Conservation (phyloP, 306 rosid species). For the Ormosia emarginata region DNA sequence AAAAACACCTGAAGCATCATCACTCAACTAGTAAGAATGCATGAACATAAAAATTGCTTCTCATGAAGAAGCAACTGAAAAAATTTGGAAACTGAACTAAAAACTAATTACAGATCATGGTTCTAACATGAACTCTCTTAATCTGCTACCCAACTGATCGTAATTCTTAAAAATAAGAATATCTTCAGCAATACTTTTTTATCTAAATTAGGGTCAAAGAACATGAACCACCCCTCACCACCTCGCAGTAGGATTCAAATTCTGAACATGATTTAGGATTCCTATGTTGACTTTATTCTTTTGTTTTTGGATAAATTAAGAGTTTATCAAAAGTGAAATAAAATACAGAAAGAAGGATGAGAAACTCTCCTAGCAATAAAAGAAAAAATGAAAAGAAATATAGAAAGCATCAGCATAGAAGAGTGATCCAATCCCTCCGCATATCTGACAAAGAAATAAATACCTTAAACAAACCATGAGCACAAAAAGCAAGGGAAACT, state of each 20-base stretch:
- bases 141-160: not conserved
- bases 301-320: not conserved
- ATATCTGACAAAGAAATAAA: not conserved
- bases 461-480: not conserved
- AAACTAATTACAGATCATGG: not conserved
- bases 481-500: not conserved
- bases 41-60: not conserved
- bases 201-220: not conserved
- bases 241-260: not conserved
- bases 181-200: not conserved
- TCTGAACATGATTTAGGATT: not conserved
- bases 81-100: not conserved
- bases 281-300: not conserved
- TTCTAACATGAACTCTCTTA: not conserved
- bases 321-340: not conserved
- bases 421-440: not conserved
- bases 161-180: not conserved
- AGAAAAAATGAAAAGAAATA: not conserved
- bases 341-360: not conserved
- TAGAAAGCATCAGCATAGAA: not conserved
- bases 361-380: not conserved
- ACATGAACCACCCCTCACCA: not conserved
- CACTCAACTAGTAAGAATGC: not conserved
- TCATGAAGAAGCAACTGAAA: not conserved
- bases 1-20: not conserved